These are phyloP conservation scores for Leccinum angustisporum DNA, from an alignment of 1,284 basidiomycete genomes.

Conservation along the genomic window DNA sequence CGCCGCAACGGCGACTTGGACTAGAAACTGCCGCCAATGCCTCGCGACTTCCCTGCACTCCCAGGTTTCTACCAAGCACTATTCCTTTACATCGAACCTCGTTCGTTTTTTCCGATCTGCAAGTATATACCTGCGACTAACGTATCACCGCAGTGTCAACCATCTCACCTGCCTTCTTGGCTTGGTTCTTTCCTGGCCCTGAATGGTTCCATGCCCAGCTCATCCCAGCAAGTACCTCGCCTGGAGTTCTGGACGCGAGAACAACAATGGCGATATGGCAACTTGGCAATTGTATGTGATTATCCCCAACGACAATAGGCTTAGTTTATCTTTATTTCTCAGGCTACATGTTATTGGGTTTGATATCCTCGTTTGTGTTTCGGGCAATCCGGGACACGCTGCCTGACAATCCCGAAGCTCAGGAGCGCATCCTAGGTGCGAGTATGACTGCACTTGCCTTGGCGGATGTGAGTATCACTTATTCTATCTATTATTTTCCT, in stretches of 20 bases:
- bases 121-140: not conserved
- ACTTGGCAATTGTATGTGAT: slow-evolving; percentile 60
- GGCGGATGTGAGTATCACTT: slow-evolving; percentile 60
- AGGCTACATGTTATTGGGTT: slow-evolving; percentile 70
- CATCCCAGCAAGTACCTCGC: slow-evolving; percentile 47
- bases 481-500: not conserved
- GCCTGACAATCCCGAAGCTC: slow-evolving; percentile 56
- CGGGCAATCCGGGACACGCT: slow-evolving; percentile 66
- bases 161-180: slow-evolving; percentile 55
- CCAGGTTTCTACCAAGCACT: slow-evolving; percentile 66
- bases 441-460: slow-evolving; percentile 64
- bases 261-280: slow-evolving; percentile 73
- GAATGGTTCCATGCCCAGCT: slow-evolving; percentile 73
- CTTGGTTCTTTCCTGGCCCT: slow-evolving; percentile 62
- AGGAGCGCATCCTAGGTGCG: slow-evolving; percentile 70
- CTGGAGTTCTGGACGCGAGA: slow-evolving; percentile 45
- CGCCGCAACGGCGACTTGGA: not conserved
- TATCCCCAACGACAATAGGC: not conserved
- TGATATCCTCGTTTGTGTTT: slow-evolving; percentile 70
- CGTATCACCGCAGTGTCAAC: slow-evolving; percentile 48
- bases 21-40: slow-evolving; percentile 17
- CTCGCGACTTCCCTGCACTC: slow-evolving; percentile 53
- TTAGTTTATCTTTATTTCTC: not conserved
- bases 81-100: slow-evolving; percentile 70
- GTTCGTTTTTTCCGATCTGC: slow-evolving; percentile 38